These are phyloP conservation scores for Termitomyces sp. DNA, from an alignment of 768 basidiomycete genomes.

Conservation along the genomic window DNA sequence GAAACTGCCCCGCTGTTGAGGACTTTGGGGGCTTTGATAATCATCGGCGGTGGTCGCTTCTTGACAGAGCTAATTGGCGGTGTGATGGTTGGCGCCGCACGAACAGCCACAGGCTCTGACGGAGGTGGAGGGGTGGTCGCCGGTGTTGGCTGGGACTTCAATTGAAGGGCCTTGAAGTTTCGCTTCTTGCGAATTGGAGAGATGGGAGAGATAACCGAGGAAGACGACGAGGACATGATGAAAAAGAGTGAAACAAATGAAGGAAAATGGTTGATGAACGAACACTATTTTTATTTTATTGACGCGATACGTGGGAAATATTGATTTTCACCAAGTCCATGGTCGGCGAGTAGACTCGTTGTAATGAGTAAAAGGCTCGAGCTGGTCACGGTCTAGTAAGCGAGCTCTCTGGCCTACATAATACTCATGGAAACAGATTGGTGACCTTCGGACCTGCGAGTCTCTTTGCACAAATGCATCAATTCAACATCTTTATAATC, in stretches of 20 bases:
- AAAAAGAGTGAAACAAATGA: constrained; percentile 5
- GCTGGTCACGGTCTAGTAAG: too few relatives aligned
- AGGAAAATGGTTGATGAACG: constrained; percentile 6
- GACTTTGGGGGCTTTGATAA: constrained; percentile 69
- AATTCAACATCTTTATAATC: neutral
- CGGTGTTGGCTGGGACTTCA: constrained; percentile 51
- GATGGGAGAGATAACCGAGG: constrained; percentile 13
- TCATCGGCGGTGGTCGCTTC: constrained; percentile 83
- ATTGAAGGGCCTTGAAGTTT: constrained; percentile 85
- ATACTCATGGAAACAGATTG: too few relatives aligned
- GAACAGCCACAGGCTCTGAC: constrained; percentile 41
- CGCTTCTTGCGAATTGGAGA: constrained; percentile 82
- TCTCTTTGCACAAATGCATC: neutral
- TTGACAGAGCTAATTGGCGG: constrained; percentile 37
- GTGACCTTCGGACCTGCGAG: neutral
- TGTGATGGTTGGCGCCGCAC: constrained; percentile 48
- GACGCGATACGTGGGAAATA: constrained; percentile 17
- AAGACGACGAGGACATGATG: constrained; percentile 13
- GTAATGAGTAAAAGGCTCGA: too few relatives aligned
- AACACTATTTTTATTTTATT: constrained; percentile 15
- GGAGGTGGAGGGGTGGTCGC: constrained; percentile 34
- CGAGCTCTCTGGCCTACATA: too few relatives aligned
- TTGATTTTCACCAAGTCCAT: neutral
- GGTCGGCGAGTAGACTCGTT: too few relatives aligned
- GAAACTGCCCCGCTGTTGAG: constrained; percentile 38